phyloP scores from a whole-genome alignment of 805 yeast genomes.

The Ogataea sp. region DNA sequence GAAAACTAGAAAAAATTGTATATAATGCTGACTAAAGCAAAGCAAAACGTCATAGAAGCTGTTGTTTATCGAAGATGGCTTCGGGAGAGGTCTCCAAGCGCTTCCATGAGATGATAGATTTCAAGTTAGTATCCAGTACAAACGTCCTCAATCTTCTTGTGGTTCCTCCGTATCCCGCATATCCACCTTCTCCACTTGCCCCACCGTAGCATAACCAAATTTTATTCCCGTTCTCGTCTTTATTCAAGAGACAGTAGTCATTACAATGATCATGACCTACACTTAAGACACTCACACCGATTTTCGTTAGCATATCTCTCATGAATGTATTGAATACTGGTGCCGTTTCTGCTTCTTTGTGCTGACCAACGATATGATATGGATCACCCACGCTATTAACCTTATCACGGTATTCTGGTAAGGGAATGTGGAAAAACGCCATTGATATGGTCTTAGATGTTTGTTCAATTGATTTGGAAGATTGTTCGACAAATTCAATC shows the following conservation, averaged over 20 bases:
- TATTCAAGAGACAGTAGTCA: slow-evolving; percentile 72
- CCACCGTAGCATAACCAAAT: slow-evolving; percentile 93
- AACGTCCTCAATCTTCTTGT: slow-evolving; percentile 71
- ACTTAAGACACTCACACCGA: slow-evolving; percentile 66
- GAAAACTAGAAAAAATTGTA: too few species aligned
- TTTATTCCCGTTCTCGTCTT: slow-evolving; percentile 11
- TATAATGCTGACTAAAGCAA: not conserved
- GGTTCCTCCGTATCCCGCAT: slow-evolving; percentile 87
- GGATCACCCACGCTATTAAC: slow-evolving; percentile 16
- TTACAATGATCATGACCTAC: slow-evolving; percentile 97
- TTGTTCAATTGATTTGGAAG: slow-evolving; percentile 10
- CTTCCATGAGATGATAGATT: slow-evolving; percentile 62
- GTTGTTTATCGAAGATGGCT: slow-evolving; percentile 40
- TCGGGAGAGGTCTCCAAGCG: slow-evolving; percentile 51
- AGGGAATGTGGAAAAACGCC: slow-evolving; percentile 94
- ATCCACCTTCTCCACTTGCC: slow-evolving; percentile 90
- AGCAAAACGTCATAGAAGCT: slow-evolving; percentile 34
- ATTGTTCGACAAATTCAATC: slow-evolving; percentile 42
- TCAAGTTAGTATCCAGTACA: slow-evolving; percentile 47
- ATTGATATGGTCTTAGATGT: slow-evolving; percentile 44
- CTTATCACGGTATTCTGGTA: slow-evolving; percentile 68
- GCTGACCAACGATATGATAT: slow-evolving; percentile 46
- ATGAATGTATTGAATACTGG: slow-evolving; percentile 67
- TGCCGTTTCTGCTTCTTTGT: slow-evolving; percentile 71
- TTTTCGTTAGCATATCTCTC: slow-evolving; percentile 43